Base-by-base conservation (phyloP, 768 basidiomycete genomes). In the Guyanaporus albipodus region DNA sequence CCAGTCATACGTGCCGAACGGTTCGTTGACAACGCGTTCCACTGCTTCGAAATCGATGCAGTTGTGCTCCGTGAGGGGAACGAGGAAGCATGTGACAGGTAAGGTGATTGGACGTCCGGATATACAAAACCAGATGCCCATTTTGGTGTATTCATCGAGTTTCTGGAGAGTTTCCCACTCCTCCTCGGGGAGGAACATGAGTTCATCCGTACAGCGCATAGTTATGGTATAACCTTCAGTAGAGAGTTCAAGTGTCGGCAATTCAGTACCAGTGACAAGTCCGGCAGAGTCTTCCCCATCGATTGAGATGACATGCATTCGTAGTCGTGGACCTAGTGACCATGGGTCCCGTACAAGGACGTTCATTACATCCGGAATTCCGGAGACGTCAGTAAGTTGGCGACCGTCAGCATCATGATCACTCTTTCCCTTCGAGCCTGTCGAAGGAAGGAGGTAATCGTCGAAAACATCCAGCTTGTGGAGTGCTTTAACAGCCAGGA, bases 391-490 rank as follows among this genome's bases (percentile, higher is more conserved):
- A n/a, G 55, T 51, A 28, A 77, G 67, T 3, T 60, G 62, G 22
- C 68, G 59, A 12, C 76, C 80, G 41, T 84, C 80, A 0, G 73
- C 72, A 53, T 83, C 81, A 43, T 78, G 72, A 23, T 74, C 70
- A 18, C 69, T 73, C 24, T 70, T 72, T 5, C 72, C 77, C 32
- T 69, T 69, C 23, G 75, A 65, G 35, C 73, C 74, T 12, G 80
- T 73, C n/a, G 76, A 70, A 0, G 92, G 91, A 9, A 91, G 73
- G 3, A 95, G 75, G 58, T 87, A 83, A 46, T 91, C 83, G 56
- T 94, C 85, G 54, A 93, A 85, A 5, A 89, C 83, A 23, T 85
- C 77, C n/a, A 89, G 68, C 23, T 72, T 70, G 49, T 83, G 78
- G 14, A 95, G 73, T 3, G 72, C 71, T 54, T 79, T 82, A 18